Evolutionary conservation across 148 eudicot species (phyloP), one percentile per base, ranked within the genome.

Genomic region (Cornus suecica): DNA sequence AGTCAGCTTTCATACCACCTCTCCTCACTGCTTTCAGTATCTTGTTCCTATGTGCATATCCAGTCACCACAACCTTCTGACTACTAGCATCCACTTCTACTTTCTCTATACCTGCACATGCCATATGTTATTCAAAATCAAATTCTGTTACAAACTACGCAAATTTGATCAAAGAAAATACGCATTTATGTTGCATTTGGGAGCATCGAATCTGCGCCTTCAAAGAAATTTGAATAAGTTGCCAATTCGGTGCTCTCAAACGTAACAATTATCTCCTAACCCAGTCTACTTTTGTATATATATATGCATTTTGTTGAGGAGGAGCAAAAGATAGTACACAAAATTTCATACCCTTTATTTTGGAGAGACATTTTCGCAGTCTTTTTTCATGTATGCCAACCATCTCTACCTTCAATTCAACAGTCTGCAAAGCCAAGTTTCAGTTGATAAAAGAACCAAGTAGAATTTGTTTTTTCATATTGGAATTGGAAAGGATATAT

Each of bases 351-450:
- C 83, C 83, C 58, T 68, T 81, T 66, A 81, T 51, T 34, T 81
- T 81, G 0, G 83, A 81, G 14, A 81, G 78, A 74, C 83, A 81
- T 73, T 76, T 81, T 37, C 83, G 32, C 16, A 81, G 72, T 69
- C 80, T 72, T 67, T 72, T 81, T 69, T 81, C 83, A 62, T 81
- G 83, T 20, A 81, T 81, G 69, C 80, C 83, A 67, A 81, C 83
- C 83, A 81, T 81, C 80, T 81, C 83, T 69, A 81, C 83, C 77
- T 81, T 81, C 80, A 81, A 25, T 68, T 81, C 83, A 26, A 68
- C 72, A 2, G 66, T 76, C 80, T 81, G 77, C 77, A 72, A 29
- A 32, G 16, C 66, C 60, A 37, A 37, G 9, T 10, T 6, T 2
- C n/a, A n/a, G n/a, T n/a, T n/a, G n/a, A n/a, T n/a, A n/a, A n/a